These are phyloP conservation scores for Raffaelea arxii DNA, from an alignment of 2,329 filamentous ascomycete genomes.

Conservation along the genomic window DNA sequence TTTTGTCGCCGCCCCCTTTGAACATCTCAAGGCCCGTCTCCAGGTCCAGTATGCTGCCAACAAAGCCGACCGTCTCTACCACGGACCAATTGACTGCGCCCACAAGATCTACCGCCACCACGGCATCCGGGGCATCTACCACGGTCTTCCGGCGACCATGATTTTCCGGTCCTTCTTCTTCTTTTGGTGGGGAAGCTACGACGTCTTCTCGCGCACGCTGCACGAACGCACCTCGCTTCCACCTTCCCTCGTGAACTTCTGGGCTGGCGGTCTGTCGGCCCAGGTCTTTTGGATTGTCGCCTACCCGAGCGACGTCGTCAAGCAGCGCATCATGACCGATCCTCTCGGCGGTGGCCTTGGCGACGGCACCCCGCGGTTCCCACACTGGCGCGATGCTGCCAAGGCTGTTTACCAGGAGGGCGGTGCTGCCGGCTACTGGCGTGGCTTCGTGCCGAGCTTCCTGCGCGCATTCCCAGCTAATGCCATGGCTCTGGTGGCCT, in stretches of 20 bases:
- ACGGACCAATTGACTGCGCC: constrained; percentile 77
- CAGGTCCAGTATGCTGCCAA: constrained; percentile 86
- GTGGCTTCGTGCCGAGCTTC: constrained; percentile 90
- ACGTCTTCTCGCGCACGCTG: constrained; percentile 65
- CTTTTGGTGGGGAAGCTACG: constrained; percentile 97
- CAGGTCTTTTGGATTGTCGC: constrained; percentile 92
- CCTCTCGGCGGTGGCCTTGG: constrained; percentile 61
- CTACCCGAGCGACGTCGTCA: constrained; percentile 88
- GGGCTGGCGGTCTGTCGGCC: constrained; percentile 86
- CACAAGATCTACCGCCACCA: constrained; percentile 60
- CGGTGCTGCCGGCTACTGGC: constrained; percentile 77
- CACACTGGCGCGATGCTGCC: constrained; percentile 71
- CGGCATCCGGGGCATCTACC: constrained; percentile 73
- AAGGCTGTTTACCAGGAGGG: constrained; percentile 63
- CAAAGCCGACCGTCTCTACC: constrained; percentile 71
- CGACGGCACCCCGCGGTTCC: constrained; percentile 60
- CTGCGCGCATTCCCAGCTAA: constrained; percentile 91
- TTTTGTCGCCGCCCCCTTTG: constrained; percentile 86
- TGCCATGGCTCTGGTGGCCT: constrained; percentile 84
- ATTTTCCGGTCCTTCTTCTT: constrained; percentile 92
- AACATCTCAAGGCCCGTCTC: constrained; percentile 88
- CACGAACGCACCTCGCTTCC: constrained; percentile 58
- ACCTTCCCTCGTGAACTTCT: constrained; percentile 83
- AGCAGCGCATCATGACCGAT: constrained; percentile 97
- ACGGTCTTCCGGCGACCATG: constrained; percentile 74